A percentile compares a stretch with the other conserved stretches of the same genome.
phyloP scores from a whole-genome alignment of 2,329 filamentous ascomycete genomes.

The Claviceps monticola region DNA sequence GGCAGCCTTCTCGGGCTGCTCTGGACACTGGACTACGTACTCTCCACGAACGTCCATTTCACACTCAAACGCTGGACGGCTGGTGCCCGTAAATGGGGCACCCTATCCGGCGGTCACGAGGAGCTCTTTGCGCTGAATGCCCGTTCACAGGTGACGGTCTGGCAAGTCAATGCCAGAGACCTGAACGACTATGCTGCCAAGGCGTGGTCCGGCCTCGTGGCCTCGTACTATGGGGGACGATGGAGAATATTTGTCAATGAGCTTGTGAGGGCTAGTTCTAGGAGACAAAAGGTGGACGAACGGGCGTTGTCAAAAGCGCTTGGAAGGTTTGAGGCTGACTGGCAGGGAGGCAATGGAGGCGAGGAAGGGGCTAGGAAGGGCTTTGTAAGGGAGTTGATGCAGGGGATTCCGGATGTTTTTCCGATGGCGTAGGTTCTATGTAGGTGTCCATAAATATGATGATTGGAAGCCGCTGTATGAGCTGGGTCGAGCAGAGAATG shows the following conservation, averaged over 20 bases:
- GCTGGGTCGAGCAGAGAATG: too few species aligned
- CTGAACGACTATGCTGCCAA: conserved; percentile 37
- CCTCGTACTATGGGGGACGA: conserved; percentile 29
- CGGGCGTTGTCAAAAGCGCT: conserved; percentile 1
- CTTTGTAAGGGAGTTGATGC: background rate
- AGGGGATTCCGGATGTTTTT: conserved; percentile 1
- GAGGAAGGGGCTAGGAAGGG: background rate
- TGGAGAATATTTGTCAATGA: conserved; percentile 33
- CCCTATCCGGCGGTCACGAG: conserved; percentile 11
- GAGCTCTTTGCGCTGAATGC: conserved; percentile 30
- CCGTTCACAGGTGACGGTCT: conserved; percentile 35
- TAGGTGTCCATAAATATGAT: too few species aligned
- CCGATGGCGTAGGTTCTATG: background rate
- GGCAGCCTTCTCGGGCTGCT: conserved; percentile 21
- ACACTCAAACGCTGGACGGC: conserved; percentile 26
- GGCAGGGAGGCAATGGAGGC: background rate
- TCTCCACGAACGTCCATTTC: conserved; percentile 28
- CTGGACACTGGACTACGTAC: conserved; percentile 24
- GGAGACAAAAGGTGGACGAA: background rate
- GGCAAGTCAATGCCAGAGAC: conserved; percentile 19
- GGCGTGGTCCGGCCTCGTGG: conserved; percentile 32
- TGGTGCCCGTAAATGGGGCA: conserved; percentile 18
- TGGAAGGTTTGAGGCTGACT: conserved; percentile 1
- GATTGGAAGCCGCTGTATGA: too few species aligned
- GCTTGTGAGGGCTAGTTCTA: conserved; percentile 10